Evolutionary conservation across 129 eudicot genomes (phyloP).

Genomic region (Flaveria sonorensis): DNA sequence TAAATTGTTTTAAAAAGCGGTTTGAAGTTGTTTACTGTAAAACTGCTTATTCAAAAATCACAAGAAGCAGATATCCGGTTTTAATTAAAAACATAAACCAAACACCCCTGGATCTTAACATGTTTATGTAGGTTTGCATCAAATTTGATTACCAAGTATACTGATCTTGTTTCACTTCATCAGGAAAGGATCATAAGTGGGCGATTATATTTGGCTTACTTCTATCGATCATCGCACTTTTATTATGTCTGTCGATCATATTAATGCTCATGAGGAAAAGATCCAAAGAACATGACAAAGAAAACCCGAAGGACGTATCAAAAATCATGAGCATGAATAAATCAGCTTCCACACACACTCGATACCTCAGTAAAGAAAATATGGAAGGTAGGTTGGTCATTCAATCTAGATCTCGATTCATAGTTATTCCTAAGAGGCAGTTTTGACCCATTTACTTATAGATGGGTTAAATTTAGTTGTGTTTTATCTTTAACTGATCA

Average conservation of each 20-base stretch:
- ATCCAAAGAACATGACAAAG: slow-evolving; percentile 35
- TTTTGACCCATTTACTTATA: neutral
- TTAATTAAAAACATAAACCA: too few relatives aligned
- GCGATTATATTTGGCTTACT: slow-evolving; percentile 44
- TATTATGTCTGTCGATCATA: slow-evolving; percentile 50
- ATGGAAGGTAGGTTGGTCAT: slow-evolving; percentile 43
- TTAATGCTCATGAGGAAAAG: slow-evolving; percentile 44
- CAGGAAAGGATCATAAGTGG: slow-evolving; percentile 57
- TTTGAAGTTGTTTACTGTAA: too few relatives aligned
- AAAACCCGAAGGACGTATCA: slow-evolving; percentile 43
- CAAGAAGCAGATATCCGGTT: too few relatives aligned
- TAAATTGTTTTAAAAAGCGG: too few relatives aligned
- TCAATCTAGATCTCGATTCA: neutral
- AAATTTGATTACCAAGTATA: neutral
- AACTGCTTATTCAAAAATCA: neutral
- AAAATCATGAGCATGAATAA: slow-evolving; percentile 40
- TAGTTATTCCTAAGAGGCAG: neutral
- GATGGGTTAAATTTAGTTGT: neutral
- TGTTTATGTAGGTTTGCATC: neutral
- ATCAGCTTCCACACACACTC: slow-evolving; percentile 48
- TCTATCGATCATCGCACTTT: slow-evolving; percentile 44
- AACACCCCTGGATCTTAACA: neutral
- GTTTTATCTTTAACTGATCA: neutral
- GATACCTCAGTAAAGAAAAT: slow-evolving; percentile 45
- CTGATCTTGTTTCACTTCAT: slow-evolving; percentile 28